Evolutionary conservation across 176 grass and related monocot genomes (phyloP).

Genomic region (Aegilops longissima): DNA sequence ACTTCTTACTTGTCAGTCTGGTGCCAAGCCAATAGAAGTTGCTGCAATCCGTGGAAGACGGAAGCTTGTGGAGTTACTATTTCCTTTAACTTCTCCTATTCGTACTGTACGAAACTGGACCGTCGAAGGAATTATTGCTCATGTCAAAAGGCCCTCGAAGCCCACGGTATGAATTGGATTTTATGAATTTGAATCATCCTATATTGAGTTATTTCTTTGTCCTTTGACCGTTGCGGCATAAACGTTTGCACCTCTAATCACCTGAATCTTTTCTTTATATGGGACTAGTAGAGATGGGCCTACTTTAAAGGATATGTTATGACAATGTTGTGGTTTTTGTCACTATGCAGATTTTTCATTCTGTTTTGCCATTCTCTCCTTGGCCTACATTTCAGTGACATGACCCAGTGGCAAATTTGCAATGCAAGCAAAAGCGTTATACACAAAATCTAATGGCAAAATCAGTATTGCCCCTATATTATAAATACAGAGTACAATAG

Average conservation of each 20-base stretch:
- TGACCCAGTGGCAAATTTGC: not conserved
- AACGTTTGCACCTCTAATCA: not conserved
- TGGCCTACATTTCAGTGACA: not conserved
- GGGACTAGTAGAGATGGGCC: not conserved
- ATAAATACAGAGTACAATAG: not conserved
- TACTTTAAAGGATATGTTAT: not conserved
- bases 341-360: conserved; percentile 3
- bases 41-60: not conserved
- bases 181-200: not conserved
- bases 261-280: not conserved
- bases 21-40: not conserved
- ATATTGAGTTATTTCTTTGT: conserved; percentile 2
- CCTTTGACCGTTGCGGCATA: not conserved
- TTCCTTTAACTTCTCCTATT: conserved; percentile 3
- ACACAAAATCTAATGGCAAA: not conserved
- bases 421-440: not conserved
- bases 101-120: not conserved
- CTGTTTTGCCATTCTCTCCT: not conserved
- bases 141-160: not conserved
- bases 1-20: not conserved
- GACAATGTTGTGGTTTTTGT: not conserved
- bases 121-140: not conserved
- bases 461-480: not conserved
- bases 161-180: not conserved
- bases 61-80: conserved; percentile 12